Evolutionary conservation across 495 filamentous ascomycete genomes (phyloP), one percentile per base, ranked within the genome.

Genomic region (Aspergillus campestris): DNA sequence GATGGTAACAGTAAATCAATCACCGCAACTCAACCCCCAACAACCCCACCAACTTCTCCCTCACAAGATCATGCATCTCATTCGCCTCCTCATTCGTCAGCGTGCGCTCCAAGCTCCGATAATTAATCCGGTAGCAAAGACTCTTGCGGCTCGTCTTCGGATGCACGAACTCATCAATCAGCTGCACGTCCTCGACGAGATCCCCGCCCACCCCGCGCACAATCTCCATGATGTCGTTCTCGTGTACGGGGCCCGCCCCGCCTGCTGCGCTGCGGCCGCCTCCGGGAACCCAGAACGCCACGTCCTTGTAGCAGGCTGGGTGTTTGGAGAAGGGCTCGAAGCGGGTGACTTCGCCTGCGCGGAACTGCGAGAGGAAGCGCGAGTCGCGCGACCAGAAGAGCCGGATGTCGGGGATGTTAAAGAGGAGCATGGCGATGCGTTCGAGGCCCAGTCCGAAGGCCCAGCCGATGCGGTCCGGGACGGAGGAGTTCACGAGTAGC

Each of bases 191-290:
- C 68, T 97, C 92, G 12, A 92, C 88, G 32, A 79, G 58, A 60
- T 95, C 84, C 11, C 88, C 89, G 7, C 78, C 86, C 27, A 87
- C 75, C 18, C 79, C 79, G 34, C 92, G 75, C 9, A 95, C 83
- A 40, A 94, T 72, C 69, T 97, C 92, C 91, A 96, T 96, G 34
- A 98, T 67, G 66, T 98, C 94, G 62, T 98, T 97, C 65, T 91
- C 90, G 57, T 95, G 89, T 51, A 94, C 86, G 1, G 65, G 52
- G 12, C 69, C 62, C 30, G 60, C 63, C 24, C 73, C 73, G 39
- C 79, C 78, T 10, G 78, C 74, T 40, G 79, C 67, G 40, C 73
- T 75, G 40, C 58, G 65, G 38, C 67, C 63, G 8, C 57, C 64
- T 24, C 52, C 55, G 12, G 72, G 72, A 24, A 96, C 64, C 94